A percentile compares a stretch with the other conserved stretches of the same genome.
Evolutionary conservation across 768 basidiomycete species (phyloP).

Genomic region (Trametes gibbosa): DNA sequence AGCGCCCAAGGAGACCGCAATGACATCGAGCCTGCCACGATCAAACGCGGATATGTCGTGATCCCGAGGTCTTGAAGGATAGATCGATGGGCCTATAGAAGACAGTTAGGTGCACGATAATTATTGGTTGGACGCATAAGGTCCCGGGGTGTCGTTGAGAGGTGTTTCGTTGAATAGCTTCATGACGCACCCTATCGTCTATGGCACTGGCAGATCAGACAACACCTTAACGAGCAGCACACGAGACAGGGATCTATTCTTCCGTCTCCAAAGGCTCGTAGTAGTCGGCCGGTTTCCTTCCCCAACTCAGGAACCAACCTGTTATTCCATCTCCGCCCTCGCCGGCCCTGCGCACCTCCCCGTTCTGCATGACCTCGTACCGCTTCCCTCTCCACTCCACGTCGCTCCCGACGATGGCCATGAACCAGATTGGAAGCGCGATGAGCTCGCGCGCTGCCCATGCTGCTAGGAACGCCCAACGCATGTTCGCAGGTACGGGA

Average conservation of each 20-base stretch:
- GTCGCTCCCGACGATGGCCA: conserved; percentile 75
- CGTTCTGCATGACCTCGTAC: conserved; percentile 74
- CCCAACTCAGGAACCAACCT: conserved; percentile 15
- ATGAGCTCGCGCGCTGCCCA: conserved; percentile 81
- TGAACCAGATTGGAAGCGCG: conserved; percentile 84
- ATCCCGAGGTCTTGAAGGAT: too few species aligned
- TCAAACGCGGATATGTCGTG: too few species aligned
- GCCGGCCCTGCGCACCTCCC: conserved; percentile 49
- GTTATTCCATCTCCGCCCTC: conserved; percentile 5
- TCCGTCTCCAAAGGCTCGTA: conserved; percentile 35
- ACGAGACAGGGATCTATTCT: neutral
- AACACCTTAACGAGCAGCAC: neutral
- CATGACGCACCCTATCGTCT: too few species aligned
- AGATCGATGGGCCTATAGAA: too few species aligned
- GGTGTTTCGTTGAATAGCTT: too few species aligned
- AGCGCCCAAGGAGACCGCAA: too few species aligned
- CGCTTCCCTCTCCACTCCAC: conserved; percentile 85
- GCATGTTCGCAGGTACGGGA: conserved; percentile 44
- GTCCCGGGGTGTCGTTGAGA: too few species aligned
- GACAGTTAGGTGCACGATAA: too few species aligned
- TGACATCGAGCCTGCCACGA: too few species aligned
- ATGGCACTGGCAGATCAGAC: too few species aligned
- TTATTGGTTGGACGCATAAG: too few species aligned
- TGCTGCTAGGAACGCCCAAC: conserved; percentile 64
- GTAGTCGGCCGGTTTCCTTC: conserved; percentile 26